Evolutionary conservation across 192 early-diverging fungal genomes (phyloP).

Genomic region (Backusella macrospora): DNA sequence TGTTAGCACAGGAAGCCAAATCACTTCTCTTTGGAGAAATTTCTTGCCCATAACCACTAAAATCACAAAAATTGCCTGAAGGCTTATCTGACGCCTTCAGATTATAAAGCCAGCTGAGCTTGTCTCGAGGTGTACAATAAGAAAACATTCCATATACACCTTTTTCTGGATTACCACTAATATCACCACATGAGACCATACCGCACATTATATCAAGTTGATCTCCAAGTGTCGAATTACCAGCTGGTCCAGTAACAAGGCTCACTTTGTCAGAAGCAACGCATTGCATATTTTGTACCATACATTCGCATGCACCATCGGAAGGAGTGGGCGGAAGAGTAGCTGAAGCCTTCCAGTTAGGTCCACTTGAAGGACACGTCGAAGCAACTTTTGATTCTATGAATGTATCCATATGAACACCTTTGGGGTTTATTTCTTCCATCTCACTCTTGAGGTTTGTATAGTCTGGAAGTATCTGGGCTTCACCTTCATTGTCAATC

Average conservation of each 20-base stretch:
- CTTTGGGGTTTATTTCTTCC: slow-evolving; percentile 54
- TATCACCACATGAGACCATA: slow-evolving; percentile 48
- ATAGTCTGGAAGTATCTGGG: slow-evolving; percentile 58
- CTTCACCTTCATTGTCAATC: slow-evolving; percentile 48
- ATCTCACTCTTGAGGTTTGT: slow-evolving; percentile 61
- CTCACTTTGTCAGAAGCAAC: slow-evolving; percentile 42
- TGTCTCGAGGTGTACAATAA: slow-evolving; percentile 46
- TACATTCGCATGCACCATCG: slow-evolving; percentile 63
- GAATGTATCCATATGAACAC: slow-evolving; percentile 60
- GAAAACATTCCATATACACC: slow-evolving; percentile 53
- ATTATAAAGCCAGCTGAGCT: slow-evolving; percentile 54
- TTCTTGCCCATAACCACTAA: slow-evolving; percentile 27
- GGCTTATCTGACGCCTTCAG: slow-evolving; percentile 26
- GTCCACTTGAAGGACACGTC: slow-evolving; percentile 46
- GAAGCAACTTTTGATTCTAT: slow-evolving; percentile 44
- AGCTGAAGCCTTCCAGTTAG: slow-evolving; percentile 58
- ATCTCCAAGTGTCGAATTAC: slow-evolving; percentile 34
- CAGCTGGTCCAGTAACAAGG: slow-evolving; percentile 24
- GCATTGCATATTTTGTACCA: slow-evolving; percentile 61
- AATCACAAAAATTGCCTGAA: slow-evolving; percentile 18
- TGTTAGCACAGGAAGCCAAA: slow-evolving; percentile 14
- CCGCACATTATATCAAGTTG: slow-evolving; percentile 51
- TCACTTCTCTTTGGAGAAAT: slow-evolving; percentile 25
- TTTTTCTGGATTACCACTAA: slow-evolving; percentile 44
- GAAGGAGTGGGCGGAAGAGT: slow-evolving; percentile 67